These are phyloP conservation scores for Leucoagaricus sp. DNA, from an alignment of 1,284 basidiomycete species.

Conservation along the genomic window DNA sequence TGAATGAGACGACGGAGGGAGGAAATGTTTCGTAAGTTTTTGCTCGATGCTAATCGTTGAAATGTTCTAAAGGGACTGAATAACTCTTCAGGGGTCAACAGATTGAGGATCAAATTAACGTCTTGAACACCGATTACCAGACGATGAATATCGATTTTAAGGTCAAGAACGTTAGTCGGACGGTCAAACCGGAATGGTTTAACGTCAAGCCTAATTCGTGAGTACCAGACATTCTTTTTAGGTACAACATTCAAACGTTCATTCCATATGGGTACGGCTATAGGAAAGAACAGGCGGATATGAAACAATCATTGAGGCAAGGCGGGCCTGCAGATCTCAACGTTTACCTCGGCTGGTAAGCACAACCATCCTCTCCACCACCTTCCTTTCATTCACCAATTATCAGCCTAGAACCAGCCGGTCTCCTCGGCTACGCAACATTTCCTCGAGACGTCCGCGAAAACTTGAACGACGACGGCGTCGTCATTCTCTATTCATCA, in stretches of 20 bases:
- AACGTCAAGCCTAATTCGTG: slow-evolving; percentile 1
- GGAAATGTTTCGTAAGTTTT: slow-evolving; percentile 45
- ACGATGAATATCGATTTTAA: slow-evolving; percentile 8
- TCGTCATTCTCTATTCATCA: slow-evolving; percentile 17
- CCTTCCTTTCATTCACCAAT: neutral
- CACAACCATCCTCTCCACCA: neutral
- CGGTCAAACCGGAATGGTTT: slow-evolving; percentile 16
- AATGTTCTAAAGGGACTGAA: neutral
- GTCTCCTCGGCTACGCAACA: slow-evolving; percentile 17
- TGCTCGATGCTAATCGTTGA: neutral
- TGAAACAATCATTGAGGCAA: slow-evolving; percentile 18
- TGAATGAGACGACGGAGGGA: slow-evolving; percentile 38
- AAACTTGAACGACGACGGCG: slow-evolving; percentile 15
- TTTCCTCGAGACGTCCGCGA: slow-evolving; percentile 13
- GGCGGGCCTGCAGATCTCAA: slow-evolving; percentile 19
- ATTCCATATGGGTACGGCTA: too few relatives aligned
- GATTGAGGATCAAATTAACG: slow-evolving; percentile 16
- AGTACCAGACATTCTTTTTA: neutral
- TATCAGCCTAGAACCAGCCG: neutral
- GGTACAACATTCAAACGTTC: neutral
- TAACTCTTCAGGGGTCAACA: slow-evolving; percentile 5
- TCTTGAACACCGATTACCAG: slow-evolving; percentile 17
- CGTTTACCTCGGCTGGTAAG: slow-evolving; percentile 21
- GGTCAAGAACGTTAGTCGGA: slow-evolving; percentile 5
- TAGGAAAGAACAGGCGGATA: slow-evolving; percentile 11